Percentiles rank a stretch among this genome's conserved stretches.
These are phyloP conservation scores for Globisporangium spiculum DNA, from an alignment of 352 stramenopile genomes.

Conservation along the genomic window DNA sequence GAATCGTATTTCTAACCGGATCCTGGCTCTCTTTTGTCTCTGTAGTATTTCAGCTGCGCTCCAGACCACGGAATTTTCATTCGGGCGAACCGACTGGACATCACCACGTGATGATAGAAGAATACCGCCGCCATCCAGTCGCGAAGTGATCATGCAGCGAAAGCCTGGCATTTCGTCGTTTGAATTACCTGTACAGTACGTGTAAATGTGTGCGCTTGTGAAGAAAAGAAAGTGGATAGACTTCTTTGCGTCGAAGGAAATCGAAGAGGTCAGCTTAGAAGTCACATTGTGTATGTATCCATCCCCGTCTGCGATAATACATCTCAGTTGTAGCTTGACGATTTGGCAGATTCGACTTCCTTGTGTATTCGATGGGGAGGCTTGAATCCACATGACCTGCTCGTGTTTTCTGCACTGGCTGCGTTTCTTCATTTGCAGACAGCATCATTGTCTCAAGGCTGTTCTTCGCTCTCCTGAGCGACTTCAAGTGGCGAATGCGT, in stretches of 20 bases:
- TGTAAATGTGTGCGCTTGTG: background rate
- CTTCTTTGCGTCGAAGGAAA: background rate
- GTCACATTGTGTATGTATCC: background rate
- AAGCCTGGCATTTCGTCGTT: background rate
- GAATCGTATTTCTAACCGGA: background rate
- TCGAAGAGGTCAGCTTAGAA: background rate
- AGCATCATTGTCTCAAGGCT: background rate
- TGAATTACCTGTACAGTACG: background rate
- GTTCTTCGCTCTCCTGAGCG: background rate
- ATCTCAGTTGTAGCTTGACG: background rate
- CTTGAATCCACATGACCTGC: background rate
- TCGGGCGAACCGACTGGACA: constrained; percentile 52
- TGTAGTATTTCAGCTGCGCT: constrained; percentile 61
- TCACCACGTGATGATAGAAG: constrained; percentile 15
- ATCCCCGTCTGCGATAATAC: background rate
- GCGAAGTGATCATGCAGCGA: background rate
- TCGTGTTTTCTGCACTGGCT: background rate
- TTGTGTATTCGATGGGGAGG: background rate
- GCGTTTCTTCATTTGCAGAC: background rate
- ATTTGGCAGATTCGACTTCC: background rate
- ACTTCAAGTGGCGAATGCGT: constrained; percentile 10
- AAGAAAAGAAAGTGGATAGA: background rate
- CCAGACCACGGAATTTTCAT: constrained; percentile 68
- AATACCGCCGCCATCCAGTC: background rate
- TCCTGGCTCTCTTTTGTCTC: background rate